These are phyloP conservation scores for Cadophora malorum DNA, from an alignment of 2,329 filamentous ascomycete genomes.

Conservation along the genomic window DNA sequence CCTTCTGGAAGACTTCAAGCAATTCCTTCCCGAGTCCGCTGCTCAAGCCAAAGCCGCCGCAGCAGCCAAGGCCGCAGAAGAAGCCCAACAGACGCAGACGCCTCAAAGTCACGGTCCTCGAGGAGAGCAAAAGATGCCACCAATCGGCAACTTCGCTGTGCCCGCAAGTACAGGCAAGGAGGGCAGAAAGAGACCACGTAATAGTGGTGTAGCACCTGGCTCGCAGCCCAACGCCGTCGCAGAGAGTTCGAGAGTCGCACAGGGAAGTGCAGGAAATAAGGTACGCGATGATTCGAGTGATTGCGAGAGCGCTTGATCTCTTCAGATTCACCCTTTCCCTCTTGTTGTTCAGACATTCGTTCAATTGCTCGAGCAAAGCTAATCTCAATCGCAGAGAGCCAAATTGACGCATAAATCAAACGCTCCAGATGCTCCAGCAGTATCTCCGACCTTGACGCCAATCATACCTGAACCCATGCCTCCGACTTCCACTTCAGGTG, in stretches of 20 bases:
- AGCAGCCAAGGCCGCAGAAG: constrained; percentile 68
- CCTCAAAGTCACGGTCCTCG: constrained; percentile 59
- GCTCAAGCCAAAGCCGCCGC: constrained; percentile 68
- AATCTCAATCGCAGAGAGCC: constrained; percentile 55
- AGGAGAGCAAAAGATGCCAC: constrained; percentile 76
- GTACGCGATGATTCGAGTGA: constrained; percentile 47
- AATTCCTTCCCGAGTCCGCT: constrained; percentile 92
- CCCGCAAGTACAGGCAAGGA: constrained; percentile 83
- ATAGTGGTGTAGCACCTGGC: constrained; percentile 50
- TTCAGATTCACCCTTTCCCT: background rate
- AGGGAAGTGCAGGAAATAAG: constrained; percentile 54
- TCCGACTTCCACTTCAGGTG: constrained; percentile 74
- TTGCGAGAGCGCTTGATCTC: background rate
- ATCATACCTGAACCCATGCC: constrained; percentile 86
- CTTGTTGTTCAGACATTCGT: background rate
- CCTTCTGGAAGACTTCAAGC: constrained; percentile 96
- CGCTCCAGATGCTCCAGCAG: constrained; percentile 39
- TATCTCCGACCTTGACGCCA: constrained; percentile 89
- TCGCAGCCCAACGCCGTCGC: constrained; percentile 39
- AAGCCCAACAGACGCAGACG: constrained; percentile 61
- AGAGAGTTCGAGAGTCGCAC: constrained; percentile 39
- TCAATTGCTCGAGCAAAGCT: background rate
- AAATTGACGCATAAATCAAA: constrained; percentile 71
- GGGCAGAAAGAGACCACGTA: constrained; percentile 77
- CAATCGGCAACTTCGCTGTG: constrained; percentile 92